Evolutionary conservation across 352 stramenopile species (phyloP), one percentile per base, ranked within the genome.

Genomic region (Phytophthora tubulina): DNA sequence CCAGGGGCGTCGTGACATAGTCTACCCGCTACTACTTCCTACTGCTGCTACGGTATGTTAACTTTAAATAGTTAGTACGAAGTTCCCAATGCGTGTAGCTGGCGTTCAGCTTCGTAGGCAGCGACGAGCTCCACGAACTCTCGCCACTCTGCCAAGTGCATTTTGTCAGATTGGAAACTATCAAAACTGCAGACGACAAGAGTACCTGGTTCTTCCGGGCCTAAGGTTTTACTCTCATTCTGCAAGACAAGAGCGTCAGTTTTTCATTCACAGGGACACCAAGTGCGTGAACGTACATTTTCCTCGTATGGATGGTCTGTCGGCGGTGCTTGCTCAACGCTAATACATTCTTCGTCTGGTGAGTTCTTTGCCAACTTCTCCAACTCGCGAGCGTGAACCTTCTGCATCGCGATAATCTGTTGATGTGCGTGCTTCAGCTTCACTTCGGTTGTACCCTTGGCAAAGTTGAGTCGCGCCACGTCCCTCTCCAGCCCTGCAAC

Each of bases 371-470:
- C 57, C 3, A 70, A 11, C 62, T 76, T 82, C 44, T 84, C 75
- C 50, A 86, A 59, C 55, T 89, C 81, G 5, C 65, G 71, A 30
- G 68, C 69, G 52, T 91, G 79, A 31, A 77, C 54, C 56, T 87
- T 81, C 67, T 89, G 79, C 73, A 91, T 80, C 17, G 85, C 82
- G 32, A 73, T 63, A 60, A 91, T 73, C 41, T 91, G 84, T 45
- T 89, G 81, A 35, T 79, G 63, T 15, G 79, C 38, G 39, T 89
- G 81, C 56, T 75, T 78, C 21, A 70, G 53, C 38, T 79, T 82
- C 2, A 70, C 72, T 4, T 84, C 75, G 0, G 39, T 31, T 3
- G 60, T 60, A 1, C 74, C 65, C 44, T 78, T 81, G 10, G 54
- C 56, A 1, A 73, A 63, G 13, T 45, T 49, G 4, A 78, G 33